Conservation (phyloP, 225 moss, liverwort and hornwort species). For the Antitrichia curtipendula region DNA sequence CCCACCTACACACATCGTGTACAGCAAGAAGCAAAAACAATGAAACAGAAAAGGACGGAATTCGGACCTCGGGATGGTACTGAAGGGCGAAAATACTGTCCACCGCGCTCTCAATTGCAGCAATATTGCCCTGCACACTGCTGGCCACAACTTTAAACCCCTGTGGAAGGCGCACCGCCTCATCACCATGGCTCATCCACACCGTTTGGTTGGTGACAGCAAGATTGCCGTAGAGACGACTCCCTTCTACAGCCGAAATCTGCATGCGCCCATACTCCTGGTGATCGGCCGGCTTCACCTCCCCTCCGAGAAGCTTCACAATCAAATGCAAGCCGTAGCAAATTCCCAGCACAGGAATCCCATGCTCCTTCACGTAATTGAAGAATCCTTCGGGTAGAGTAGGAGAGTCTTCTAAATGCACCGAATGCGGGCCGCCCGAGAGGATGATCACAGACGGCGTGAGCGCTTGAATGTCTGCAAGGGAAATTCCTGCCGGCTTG, state of each 20-base stretch:
- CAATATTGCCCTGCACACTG: slow-evolving; percentile 60
- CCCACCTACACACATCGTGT: too few relatives aligned
- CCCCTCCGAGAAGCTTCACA: slow-evolving; percentile 71
- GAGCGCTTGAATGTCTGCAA: slow-evolving; percentile 32
- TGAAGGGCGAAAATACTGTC: slow-evolving; percentile 64
- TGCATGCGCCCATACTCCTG: slow-evolving; percentile 93
- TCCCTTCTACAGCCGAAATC: slow-evolving; percentile 31
- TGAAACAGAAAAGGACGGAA: background rate
- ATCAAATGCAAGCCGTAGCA: slow-evolving; percentile 84
- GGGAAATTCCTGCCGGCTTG: slow-evolving; percentile 42
- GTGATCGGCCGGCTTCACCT: slow-evolving; percentile 58
- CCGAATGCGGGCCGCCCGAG: slow-evolving; percentile 75
- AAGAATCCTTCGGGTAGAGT: slow-evolving; percentile 73
- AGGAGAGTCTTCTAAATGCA: slow-evolving; percentile 67
- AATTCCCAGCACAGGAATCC: slow-evolving; percentile 56
- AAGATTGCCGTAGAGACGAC: slow-evolving; percentile 35
- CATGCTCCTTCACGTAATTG: slow-evolving; percentile 14
- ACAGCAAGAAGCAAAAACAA: too few relatives aligned
- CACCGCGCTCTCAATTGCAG: slow-evolving; percentile 67
- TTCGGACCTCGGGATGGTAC: slow-evolving; percentile 76
- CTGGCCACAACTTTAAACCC: slow-evolving; percentile 66
- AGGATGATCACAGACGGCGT: slow-evolving; percentile 50
- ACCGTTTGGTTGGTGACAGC: slow-evolving; percentile 41
- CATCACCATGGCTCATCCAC: slow-evolving; percentile 97
- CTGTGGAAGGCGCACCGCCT: slow-evolving; percentile 57